A percentile compares a stretch with the other conserved stretches of the same genome.
These are phyloP conservation scores for Erodium maritimum DNA, from an alignment of 345 rosid species.

Conservation along the genomic window DNA sequence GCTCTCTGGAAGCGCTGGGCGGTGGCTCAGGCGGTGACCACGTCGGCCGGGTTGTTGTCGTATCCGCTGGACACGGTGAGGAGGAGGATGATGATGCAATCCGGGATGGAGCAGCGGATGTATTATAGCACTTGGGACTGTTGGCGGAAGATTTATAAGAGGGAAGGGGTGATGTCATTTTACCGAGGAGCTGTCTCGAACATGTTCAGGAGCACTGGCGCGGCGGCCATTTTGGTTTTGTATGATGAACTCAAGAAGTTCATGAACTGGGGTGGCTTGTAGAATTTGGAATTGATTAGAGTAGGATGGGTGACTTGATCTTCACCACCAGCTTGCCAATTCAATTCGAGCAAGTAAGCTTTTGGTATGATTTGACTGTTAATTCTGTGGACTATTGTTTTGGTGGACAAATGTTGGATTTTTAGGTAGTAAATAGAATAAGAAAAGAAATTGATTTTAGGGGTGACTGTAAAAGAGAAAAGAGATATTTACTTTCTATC, in stretches of 20 bases:
- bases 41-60: constrained; percentile 75
- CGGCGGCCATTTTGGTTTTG: constrained; percentile 85
- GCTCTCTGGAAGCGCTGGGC: constrained; percentile 80
- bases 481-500: too few species aligned
- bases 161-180: constrained; percentile 67
- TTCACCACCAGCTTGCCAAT: too few species aligned
- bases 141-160: constrained; percentile 67
- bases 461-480: too few species aligned
- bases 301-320: too few species aligned
- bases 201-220: constrained; percentile 82
- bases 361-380: too few species aligned
- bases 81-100: constrained; percentile 95
- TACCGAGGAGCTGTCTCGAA: constrained; percentile 80
- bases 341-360: too few species aligned
- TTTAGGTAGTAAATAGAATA: too few species aligned
- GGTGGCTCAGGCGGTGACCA: constrained; percentile 81
- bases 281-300: background rate
- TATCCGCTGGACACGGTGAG: constrained; percentile 87
- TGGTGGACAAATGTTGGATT: too few species aligned
- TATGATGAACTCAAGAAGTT: constrained; percentile 81
- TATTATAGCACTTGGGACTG: constrained; percentile 59
- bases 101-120: constrained; percentile 70
- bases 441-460: too few species aligned
- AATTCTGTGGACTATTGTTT: too few species aligned
- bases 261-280: constrained; percentile 66